Evolutionary conservation across 331 rosid genomes (phyloP), one percentile per base, ranked within the genome.

Genomic region (Spiraea crenata): DNA sequence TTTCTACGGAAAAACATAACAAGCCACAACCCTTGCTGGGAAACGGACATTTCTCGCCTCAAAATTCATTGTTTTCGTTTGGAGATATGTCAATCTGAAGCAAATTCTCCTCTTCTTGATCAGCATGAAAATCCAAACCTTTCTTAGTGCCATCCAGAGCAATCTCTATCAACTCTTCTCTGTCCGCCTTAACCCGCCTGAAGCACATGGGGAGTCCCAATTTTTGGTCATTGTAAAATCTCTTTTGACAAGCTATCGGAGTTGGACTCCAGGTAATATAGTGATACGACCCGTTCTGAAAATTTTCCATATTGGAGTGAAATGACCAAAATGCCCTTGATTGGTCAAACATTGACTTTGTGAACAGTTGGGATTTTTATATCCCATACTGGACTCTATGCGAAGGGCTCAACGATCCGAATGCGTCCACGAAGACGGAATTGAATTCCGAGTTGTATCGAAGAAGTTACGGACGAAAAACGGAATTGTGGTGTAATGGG

Each of bases 161-260:
- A 71, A 93, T 93, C 87, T 93, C 98, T 60, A 93, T 93, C 16
- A 93, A 54, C 57, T 90, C 96, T 31, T 90, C 98, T 34, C 80
- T 81, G 47, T 90, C 98, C 65, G 88, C 98, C 40, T 88, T 91
- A 6, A 80, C 91, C 93, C 95, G 88, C 77, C 57, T 34, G 73
- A 77, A 79, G 69, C 81, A 44, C 59, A 58, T 75, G 77, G 87
- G 46, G 87, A 83, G 39, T 70, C 81, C 87, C 90, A 81, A 3
- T 60, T 76, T 58, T 75, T 83, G 39, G 16, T 61, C 11, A 57
- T 45, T 20, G 85, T 78, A 50, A 76, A 80, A 2, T 71, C 89
- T 3, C 74, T 52, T 52, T 81, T 96, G 96, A 84, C n/a, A 89
- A 89, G 77, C 84, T 73, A 54, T 86, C 91, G 3, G 98, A 85